These are phyloP conservation scores for Spergularia bocconei DNA, from an alignment of 148 eudicot species.

Conservation along the genomic window DNA sequence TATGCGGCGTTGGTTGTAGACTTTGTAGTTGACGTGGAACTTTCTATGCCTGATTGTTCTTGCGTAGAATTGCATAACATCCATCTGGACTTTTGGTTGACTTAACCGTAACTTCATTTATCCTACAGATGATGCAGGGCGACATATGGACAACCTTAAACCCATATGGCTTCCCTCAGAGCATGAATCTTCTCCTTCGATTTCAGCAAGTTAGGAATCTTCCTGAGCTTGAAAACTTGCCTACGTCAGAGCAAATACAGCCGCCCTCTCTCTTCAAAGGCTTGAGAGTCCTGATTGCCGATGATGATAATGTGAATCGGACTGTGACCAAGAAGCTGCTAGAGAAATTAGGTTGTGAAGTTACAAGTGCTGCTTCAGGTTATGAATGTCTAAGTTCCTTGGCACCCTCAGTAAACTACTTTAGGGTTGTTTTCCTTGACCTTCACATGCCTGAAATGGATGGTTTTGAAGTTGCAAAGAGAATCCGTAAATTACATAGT, in stretches of 20 bases:
- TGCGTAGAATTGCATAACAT: background rate
- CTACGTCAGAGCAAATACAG: slow-evolving; percentile 25
- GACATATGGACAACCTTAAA: slow-evolving; percentile 63
- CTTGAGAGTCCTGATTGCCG: slow-evolving; percentile 51
- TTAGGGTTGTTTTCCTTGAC: slow-evolving; percentile 55
- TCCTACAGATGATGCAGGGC: slow-evolving; percentile 75
- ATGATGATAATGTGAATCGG: slow-evolving; percentile 66
- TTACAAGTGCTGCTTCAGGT: slow-evolving; percentile 54
- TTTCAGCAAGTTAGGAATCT: slow-evolving; percentile 39
- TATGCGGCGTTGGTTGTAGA: background rate
- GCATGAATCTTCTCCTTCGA: slow-evolving; percentile 58
- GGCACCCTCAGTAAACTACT: slow-evolving; percentile 36
- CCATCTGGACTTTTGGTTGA: background rate
- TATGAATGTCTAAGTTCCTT: slow-evolving; percentile 56
- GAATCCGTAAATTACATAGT: slow-evolving; percentile 50
- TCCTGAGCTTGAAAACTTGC: slow-evolving; percentile 25
- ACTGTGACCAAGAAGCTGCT: slow-evolving; percentile 68
- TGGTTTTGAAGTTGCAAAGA: slow-evolving; percentile 67
- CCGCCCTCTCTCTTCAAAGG: slow-evolving; percentile 42
- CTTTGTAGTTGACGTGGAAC: background rate
- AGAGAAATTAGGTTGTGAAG: slow-evolving; percentile 67
- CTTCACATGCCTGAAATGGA: slow-evolving; percentile 84
- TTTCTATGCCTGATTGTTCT: background rate
- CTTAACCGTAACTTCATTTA: background rate
- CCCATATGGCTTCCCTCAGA: slow-evolving; percentile 43